Evolutionary conservation across 202 grass and related monocot species (phyloP).

Genomic region (Digitaria exilis): DNA sequence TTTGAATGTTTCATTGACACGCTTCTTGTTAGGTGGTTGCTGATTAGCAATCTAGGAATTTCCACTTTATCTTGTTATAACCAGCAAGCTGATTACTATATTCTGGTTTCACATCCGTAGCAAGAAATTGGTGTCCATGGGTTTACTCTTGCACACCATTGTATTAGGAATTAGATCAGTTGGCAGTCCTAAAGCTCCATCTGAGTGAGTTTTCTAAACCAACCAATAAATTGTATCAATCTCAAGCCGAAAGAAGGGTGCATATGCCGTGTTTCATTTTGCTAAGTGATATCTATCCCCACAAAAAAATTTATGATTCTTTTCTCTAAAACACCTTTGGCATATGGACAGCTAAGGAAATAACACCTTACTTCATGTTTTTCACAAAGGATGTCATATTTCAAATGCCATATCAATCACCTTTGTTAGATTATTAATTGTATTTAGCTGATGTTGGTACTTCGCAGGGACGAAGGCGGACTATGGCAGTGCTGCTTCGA

Average conservation of each 20-base stretch:
- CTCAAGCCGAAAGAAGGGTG: no score
- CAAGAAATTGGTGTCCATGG: background rate
- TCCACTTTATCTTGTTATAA: background rate
- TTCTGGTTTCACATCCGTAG: background rate
- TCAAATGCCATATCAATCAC: background rate
- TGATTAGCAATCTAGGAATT: background rate
- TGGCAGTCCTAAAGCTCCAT: background rate
- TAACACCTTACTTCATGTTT: background rate
- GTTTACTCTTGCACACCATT: background rate
- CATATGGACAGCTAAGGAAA: slow-evolving; percentile 15
- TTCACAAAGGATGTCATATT: background rate
- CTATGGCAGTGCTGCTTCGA: slow-evolving; percentile 52
- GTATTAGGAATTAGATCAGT: background rate
- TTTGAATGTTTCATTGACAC: background rate
- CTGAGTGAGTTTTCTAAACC: background rate
- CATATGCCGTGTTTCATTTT: no score
- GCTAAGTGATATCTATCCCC: slow-evolving; percentile 5
- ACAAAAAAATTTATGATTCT: background rate
- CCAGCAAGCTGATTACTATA: slow-evolving; percentile 1
- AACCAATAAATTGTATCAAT: slow-evolving; percentile 26
- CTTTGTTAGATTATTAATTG: slow-evolving; percentile 8
- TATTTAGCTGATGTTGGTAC: slow-evolving; percentile 36
- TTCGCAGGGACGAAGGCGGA: slow-evolving; percentile 70
- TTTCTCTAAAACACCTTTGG: slow-evolving; percentile 10
- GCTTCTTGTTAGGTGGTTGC: background rate